Conservation (phyloP, 495 filamentous ascomycete species). For the Umbilicaria muhlenbergii region DNA sequence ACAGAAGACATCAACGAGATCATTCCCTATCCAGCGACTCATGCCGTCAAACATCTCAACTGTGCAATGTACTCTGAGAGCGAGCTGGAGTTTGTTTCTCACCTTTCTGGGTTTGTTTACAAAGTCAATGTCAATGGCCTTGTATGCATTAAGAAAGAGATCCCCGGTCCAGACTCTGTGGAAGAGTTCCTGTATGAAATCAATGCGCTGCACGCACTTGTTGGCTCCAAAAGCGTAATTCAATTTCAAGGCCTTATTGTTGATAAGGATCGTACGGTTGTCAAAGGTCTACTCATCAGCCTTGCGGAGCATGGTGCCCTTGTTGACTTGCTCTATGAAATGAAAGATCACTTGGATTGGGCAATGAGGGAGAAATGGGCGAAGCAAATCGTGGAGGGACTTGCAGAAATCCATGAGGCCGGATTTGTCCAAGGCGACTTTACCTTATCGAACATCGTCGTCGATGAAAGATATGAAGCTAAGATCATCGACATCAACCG, state of each 20-base stretch:
- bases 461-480: constrained; percentile 70
- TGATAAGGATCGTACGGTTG: constrained; percentile 53
- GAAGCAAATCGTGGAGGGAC: constrained; percentile 74
- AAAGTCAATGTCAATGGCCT: constrained; percentile 58
- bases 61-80: constrained; percentile 49
- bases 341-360: constrained; percentile 49
- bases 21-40: constrained; percentile 68
- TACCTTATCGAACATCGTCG: constrained; percentile 91
- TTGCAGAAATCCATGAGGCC: constrained; percentile 86
- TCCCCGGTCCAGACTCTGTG: constrained; percentile 87
- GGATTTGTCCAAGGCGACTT: constrained; percentile 98
- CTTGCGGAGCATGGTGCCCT: constrained; percentile 80
- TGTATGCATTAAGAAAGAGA: constrained; percentile 91
- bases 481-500: constrained; percentile 98
- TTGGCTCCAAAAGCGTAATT: constrained; percentile 61
- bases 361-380: constrained; percentile 76
- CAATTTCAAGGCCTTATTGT: constrained; percentile 80
- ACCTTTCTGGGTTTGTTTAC: constrained; percentile 95
- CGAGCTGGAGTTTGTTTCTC: constrained; percentile 69
- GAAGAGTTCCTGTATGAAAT: constrained; percentile 98
- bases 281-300: constrained; percentile 84
- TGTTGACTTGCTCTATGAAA: constrained; percentile 80
- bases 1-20: constrained; percentile 97
- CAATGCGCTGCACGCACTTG: constrained; percentile 76
- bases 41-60: constrained; percentile 57